Evolutionary conservation across 1,284 basidiomycete species (phyloP).

Genomic region (Trichosporon ovoides): DNA sequence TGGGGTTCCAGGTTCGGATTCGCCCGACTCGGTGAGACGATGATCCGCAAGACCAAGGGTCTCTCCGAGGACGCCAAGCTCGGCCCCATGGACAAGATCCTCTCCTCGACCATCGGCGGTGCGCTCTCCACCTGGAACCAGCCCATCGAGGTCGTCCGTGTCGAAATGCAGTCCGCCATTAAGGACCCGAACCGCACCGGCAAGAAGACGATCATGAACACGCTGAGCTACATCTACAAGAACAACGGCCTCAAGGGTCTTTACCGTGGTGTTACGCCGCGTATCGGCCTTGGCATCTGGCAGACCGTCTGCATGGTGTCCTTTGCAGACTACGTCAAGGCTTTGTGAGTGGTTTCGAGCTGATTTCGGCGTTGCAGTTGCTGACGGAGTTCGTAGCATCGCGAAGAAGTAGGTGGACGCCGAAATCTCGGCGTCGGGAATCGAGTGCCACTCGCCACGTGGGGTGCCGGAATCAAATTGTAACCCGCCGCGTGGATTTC

Average conservation of each 20-base stretch:
- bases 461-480: too few species aligned
- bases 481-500: too few species aligned
- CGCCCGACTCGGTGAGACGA: constrained; percentile 81
- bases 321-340: constrained; percentile 82
- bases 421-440: too few species aligned
- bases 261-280: constrained; percentile 94
- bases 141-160: constrained; percentile 71
- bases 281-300: constrained; percentile 73
- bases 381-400: too few species aligned
- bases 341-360: too few species aligned
- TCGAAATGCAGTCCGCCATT: constrained; percentile 94
- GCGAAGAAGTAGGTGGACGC: too few species aligned
- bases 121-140: constrained; percentile 99
- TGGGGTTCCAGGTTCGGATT: constrained; percentile 99
- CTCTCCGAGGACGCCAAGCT: constrained; percentile 65
- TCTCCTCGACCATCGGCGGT: constrained; percentile 84
- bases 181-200: constrained; percentile 76
- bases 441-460: too few species aligned
- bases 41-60: constrained; percentile 64
- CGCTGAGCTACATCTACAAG: constrained; percentile 85
- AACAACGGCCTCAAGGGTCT: constrained; percentile 95
- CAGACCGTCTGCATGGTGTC: constrained; percentile 85
- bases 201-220: constrained; percentile 88
- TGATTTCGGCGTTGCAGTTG: too few species aligned
- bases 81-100: constrained; percentile 76